Evolutionary conservation across 192 early-diverging fungal genomes (phyloP).

Genomic region (Backusella morwellensis): DNA sequence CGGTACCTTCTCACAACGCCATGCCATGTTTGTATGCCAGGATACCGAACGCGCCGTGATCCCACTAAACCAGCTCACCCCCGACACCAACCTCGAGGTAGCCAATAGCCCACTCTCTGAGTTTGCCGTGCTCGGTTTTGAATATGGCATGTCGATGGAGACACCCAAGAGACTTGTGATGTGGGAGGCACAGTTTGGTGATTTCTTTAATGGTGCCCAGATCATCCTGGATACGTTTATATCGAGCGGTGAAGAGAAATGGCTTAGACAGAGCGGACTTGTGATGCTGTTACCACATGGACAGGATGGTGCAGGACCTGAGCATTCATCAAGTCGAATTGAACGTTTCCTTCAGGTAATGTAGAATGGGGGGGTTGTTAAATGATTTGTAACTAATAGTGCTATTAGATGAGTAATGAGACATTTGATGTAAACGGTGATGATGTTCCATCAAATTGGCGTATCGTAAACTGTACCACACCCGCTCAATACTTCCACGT

Average conservation of each 20-base stretch:
- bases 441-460: constrained; percentile 86
- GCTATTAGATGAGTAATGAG: constrained; percentile 70
- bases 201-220: constrained; percentile 96
- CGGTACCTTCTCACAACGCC: constrained; percentile 96
- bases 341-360: constrained; percentile 90
- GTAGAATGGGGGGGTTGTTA: not conserved
- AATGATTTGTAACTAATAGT: not conserved
- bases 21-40: constrained; percentile 95
- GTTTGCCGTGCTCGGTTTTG: constrained; percentile 94
- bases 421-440: constrained; percentile 58
- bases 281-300: constrained; percentile 95
- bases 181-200: constrained; percentile 99
- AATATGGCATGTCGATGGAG: constrained; percentile 92
- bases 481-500: constrained; percentile 97
- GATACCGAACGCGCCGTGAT: constrained; percentile 82
- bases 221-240: constrained; percentile 95
- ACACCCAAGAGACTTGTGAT: constrained; percentile 84
- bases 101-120: constrained; percentile 92
- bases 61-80: constrained; percentile 71
- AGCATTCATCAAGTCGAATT: constrained; percentile 88
- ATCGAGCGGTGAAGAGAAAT: constrained; percentile 86
- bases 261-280: constrained; percentile 89
- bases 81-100: constrained; percentile 50
- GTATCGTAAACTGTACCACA: constrained; percentile 88
- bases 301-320: constrained; percentile 94